Conservation (phyloP, 192 early-diverging fungal genomes). For the Gaertneriomyces sp. region DNA sequence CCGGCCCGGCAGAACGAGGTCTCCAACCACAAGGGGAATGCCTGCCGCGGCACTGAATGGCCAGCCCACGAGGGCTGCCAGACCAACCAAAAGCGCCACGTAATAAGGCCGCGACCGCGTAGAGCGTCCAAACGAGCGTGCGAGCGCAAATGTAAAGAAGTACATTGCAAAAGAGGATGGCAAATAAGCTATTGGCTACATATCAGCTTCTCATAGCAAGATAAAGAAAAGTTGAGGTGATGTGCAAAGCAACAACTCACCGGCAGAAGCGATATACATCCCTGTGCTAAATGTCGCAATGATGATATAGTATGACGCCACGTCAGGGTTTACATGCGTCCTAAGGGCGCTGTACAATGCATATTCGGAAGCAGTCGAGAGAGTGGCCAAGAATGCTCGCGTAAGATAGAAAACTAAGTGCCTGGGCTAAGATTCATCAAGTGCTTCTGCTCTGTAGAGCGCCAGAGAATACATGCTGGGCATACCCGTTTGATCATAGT, state of each 20-base stretch:
- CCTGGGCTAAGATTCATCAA: too few relatives aligned
- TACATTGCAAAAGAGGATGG: conserved; percentile 95
- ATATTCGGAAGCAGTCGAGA: conserved; percentile 66
- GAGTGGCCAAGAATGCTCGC: conserved; percentile 58
- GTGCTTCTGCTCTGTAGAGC: too few relatives aligned
- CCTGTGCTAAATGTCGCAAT: conserved; percentile 71
- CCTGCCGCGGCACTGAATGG: conserved; percentile 76
- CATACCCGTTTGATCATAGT: too few relatives aligned
- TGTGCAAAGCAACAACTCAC: conserved; percentile 33
- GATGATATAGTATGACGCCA: conserved; percentile 65
- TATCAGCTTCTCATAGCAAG: too few relatives aligned
- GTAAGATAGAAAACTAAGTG: too few relatives aligned
- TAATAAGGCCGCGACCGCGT: conserved; percentile 48
- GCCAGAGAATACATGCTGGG: too few relatives aligned
- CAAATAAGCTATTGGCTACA: conserved; percentile 57
- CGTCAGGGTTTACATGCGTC: conserved; percentile 55
- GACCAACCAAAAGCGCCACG: conserved; percentile 58
- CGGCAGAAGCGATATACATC: conserved; percentile 77
- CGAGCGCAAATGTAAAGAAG: conserved; percentile 69
- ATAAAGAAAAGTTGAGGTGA: too few relatives aligned
- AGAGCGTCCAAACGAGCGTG: conserved; percentile 60
- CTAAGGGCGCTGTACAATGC: conserved; percentile 63
- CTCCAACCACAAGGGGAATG: conserved; percentile 74
- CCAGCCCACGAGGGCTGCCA: conserved; percentile 75
- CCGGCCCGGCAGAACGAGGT: conserved; percentile 49